Conservation (phyloP, 1,284 basidiomycete genomes). For the Pseudozyma pruni region DNA sequence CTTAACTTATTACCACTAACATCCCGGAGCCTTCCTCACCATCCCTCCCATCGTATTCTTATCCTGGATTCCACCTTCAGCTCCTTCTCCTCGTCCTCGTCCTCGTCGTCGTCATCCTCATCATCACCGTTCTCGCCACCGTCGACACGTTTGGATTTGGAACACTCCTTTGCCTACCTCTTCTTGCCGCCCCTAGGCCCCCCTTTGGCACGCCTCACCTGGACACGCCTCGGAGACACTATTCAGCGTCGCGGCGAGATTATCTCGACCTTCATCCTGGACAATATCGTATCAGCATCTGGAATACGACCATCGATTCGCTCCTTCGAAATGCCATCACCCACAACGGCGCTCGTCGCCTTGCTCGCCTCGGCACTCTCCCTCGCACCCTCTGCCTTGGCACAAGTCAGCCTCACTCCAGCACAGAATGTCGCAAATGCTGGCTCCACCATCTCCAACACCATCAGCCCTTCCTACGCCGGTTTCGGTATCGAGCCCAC, state of each 20-base stretch:
- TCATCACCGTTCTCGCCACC: neutral
- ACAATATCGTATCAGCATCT: neutral
- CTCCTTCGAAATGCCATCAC: slow-evolving; percentile 19
- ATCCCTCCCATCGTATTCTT: too few species aligned
- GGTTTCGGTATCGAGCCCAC: slow-evolving; percentile 60
- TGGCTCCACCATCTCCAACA: slow-evolving; percentile 38
- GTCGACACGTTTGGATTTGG: too few species aligned
- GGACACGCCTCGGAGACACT: too few species aligned
- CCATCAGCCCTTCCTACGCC: slow-evolving; percentile 50
- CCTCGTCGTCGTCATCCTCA: neutral
- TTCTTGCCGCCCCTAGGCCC: too few species aligned
- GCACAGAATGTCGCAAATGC: slow-evolving; percentile 18
- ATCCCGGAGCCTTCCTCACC: too few species aligned
- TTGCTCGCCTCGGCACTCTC: slow-evolving; percentile 26
- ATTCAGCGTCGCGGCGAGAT: too few species aligned
- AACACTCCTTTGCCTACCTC: too few species aligned
- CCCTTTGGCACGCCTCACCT: too few species aligned
- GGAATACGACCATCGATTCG: neutral
- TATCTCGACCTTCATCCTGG: too few species aligned
- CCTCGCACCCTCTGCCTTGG: slow-evolving; percentile 7
- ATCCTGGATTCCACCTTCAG: too few species aligned
- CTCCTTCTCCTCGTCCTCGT: neutral
- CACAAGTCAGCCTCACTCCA: slow-evolving; percentile 33
- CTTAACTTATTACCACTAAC: too few species aligned
- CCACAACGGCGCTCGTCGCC: slow-evolving; percentile 33